These are phyloP conservation scores for Corylus heterophylla DNA, from an alignment of 306 rosid species.

Conservation along the genomic window DNA sequence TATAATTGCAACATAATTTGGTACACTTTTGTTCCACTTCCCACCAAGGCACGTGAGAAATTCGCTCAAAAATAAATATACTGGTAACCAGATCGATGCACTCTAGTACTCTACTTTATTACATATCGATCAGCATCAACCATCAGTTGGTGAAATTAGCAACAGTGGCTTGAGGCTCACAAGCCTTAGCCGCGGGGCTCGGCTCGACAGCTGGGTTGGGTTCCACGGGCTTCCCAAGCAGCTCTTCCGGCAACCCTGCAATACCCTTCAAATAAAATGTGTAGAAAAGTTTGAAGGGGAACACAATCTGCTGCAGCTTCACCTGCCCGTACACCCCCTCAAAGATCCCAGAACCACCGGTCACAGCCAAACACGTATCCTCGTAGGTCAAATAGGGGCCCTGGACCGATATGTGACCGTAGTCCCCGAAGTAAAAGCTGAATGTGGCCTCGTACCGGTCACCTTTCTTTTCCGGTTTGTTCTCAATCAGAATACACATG, in stretches of 20 bases:
- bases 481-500: conserved; percentile 53
- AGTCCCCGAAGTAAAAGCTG: conserved; percentile 69
- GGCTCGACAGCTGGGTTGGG: conserved; percentile 52
- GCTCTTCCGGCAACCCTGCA: conserved; percentile 53
- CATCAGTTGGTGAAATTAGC: conserved; percentile 42
- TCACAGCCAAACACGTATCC: conserved; percentile 53
- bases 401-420: conserved; percentile 68
- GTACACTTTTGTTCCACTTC: too few relatives aligned
- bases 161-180: conserved; percentile 47
- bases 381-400: conserved; percentile 58
- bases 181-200: conserved; percentile 49
- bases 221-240: conserved; percentile 37
- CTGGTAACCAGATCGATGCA: neutral
- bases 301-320: conserved; percentile 51
- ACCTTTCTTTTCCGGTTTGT: conserved; percentile 56
- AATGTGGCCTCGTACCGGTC: conserved; percentile 60
- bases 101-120: too few relatives aligned
- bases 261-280: conserved; percentile 61
- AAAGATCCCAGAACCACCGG: conserved; percentile 68
- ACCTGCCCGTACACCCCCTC: conserved; percentile 64
- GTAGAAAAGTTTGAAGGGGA: conserved; percentile 67
- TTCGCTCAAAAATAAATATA: too few relatives aligned
- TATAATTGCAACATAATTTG: too few relatives aligned
- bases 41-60: too few relatives aligned
- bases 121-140: too few relatives aligned